phyloP scores from a whole-genome alignment of 352 stramenopile genomes.

The Phytopythium delawarense region DNA sequence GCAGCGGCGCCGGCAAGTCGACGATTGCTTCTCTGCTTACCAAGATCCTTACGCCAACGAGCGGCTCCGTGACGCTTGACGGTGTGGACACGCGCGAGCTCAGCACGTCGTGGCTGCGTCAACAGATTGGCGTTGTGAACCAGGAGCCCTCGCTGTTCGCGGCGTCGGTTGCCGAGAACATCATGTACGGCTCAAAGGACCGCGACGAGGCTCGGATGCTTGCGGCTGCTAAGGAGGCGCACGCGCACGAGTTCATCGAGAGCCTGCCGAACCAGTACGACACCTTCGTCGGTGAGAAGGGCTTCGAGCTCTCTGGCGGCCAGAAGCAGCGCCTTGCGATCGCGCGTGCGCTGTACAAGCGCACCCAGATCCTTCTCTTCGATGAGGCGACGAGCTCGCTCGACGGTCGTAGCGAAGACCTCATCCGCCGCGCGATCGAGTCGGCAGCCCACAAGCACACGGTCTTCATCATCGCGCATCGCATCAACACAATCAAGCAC shows the following conservation, averaged over 20 bases:
- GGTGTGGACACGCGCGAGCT: conserved; percentile 66
- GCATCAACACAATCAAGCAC: conserved; percentile 83
- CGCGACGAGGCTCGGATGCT: conserved; percentile 56
- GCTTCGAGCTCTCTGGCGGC: conserved; percentile 94
- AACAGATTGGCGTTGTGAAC: conserved; percentile 87
- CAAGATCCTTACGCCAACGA: conserved; percentile 66
- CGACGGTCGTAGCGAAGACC: conserved; percentile 77
- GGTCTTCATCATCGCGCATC: conserved; percentile 84
- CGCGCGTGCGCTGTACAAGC: conserved; percentile 76
- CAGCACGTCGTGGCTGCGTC: conserved; percentile 67
- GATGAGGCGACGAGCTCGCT: conserved; percentile 85
- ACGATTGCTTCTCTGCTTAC: conserved; percentile 79
- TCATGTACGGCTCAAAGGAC: conserved; percentile 65
- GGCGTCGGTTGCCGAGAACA: conserved; percentile 81
- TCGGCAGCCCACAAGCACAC: conserved; percentile 62
- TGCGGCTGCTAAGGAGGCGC: conserved; percentile 59
- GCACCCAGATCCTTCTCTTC: conserved; percentile 77
- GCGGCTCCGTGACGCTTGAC: conserved; percentile 58
- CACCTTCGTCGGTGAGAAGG: conserved; percentile 96
- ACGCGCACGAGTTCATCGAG: conserved; percentile 79
- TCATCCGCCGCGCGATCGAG: conserved; percentile 64
- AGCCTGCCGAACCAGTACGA: conserved; percentile 92
- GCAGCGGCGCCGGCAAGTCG: conserved; percentile 81
- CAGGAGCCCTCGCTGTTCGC: conserved; percentile 83
- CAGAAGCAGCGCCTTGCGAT: conserved; percentile 96